Evolutionary conservation across 2,329 filamentous ascomycete genomes (phyloP).

Genomic region (Arthrobotrys sphaeroides): DNA sequence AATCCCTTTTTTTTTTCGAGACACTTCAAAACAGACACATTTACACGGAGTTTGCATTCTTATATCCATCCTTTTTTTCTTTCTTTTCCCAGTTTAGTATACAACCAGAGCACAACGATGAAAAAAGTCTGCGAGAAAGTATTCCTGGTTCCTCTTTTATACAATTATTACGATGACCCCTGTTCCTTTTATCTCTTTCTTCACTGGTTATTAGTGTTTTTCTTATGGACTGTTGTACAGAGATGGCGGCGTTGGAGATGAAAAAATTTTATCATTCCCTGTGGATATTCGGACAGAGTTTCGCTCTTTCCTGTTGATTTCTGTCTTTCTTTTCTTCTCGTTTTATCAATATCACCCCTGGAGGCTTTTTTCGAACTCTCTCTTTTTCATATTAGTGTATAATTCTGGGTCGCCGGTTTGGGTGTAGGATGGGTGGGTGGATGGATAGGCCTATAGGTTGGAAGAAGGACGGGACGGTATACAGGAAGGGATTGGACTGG

Average conservation of each 20-base stretch:
- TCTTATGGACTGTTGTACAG: constrained; percentile 35
- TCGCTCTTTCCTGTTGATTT: constrained; percentile 28
- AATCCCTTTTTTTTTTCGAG: constrained; percentile 23
- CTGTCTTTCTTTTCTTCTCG: constrained; percentile 22
- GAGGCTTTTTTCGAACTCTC: background rate
- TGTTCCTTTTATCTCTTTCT: constrained; percentile 16
- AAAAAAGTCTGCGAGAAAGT: constrained; percentile 28
- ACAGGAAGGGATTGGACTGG: too few species aligned
- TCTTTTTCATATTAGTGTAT: constrained; percentile 23
- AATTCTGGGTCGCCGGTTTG: constrained; percentile 7
- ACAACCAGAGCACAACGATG: constrained; percentile 4
- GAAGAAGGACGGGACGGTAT: background rate
- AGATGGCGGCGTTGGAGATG: constrained; percentile 43
- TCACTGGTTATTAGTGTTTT: constrained; percentile 13
- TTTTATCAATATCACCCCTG: constrained; percentile 11
- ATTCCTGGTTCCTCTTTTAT: constrained; percentile 2
- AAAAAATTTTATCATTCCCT: constrained; percentile 36
- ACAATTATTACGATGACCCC: background rate
- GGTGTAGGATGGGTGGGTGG: background rate
- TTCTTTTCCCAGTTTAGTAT: constrained; percentile 10
- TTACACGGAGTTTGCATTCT: constrained; percentile 46
- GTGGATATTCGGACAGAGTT: constrained; percentile 43
- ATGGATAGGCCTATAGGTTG: too few species aligned
- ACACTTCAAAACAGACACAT: constrained; percentile 28
- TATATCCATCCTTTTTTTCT: background rate